These are phyloP conservation scores for Uncinocarpus reesii DNA, from an alignment of 2,329 filamentous ascomycete genomes.

Conservation along the genomic window DNA sequence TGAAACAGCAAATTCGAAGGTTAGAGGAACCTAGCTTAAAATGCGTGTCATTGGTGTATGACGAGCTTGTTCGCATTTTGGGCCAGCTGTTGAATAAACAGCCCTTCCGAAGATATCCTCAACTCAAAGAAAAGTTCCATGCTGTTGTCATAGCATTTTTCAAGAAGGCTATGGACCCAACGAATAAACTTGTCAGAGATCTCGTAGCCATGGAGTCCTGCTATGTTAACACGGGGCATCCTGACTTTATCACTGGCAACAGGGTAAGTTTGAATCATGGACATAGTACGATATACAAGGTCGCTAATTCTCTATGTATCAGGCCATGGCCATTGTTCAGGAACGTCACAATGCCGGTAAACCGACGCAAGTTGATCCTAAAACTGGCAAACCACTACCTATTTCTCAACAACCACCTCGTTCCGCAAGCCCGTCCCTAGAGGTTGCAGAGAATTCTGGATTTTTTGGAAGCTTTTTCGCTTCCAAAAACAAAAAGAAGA, in stretches of 20 bases:
- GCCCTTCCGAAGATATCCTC: conserved; percentile 85
- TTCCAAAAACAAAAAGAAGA: conserved; percentile 99
- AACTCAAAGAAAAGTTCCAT: conserved; percentile 94
- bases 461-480: conserved; percentile 99
- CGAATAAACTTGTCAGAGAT: conserved; percentile 91
- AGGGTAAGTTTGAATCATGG: conserved; percentile 45
- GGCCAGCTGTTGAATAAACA: conserved; percentile 79
- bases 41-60: conserved; percentile 93
- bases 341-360: conserved; percentile 73
- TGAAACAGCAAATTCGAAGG: conserved; percentile 96
- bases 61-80: conserved; percentile 92
- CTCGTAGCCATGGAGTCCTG: conserved; percentile 91
- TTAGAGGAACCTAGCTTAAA: conserved; percentile 94
- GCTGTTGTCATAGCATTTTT: conserved; percentile 85
- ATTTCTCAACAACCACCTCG: conserved; percentile 56
- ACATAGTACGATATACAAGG: neutral
- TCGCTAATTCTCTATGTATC: conserved; percentile 6
- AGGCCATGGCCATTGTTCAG: conserved; percentile 96
- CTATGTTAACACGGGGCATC: conserved; percentile 97
- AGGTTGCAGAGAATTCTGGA: conserved; percentile 54
- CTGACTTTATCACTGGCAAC: conserved; percentile 94
- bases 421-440: conserved; percentile 64
- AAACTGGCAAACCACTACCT: conserved; percentile 90
- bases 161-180: conserved; percentile 96
- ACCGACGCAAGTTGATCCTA: conserved; percentile 92